Conservation (phyloP, 371 early-diverging fungal species). For the Mortierella sp. region DNA sequence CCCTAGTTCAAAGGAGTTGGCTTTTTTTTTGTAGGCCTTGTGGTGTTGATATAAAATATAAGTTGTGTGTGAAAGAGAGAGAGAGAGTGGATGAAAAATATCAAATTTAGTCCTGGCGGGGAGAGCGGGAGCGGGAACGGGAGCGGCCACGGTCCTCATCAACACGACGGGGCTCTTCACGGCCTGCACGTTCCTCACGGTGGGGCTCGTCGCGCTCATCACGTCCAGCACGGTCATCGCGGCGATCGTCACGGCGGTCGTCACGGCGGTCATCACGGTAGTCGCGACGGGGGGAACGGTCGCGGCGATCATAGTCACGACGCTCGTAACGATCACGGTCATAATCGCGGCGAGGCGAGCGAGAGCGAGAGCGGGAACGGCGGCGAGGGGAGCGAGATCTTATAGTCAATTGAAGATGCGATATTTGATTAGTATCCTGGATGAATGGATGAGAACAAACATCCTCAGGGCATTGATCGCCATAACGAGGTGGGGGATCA, state of each 20-base stretch:
- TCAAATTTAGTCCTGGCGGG: constrained; percentile 28
- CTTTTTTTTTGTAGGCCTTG: not conserved
- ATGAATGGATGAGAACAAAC: not conserved
- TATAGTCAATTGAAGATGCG: not conserved
- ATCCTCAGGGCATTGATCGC: not conserved
- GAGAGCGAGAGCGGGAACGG: constrained; percentile 61
- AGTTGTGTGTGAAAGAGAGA: not conserved
- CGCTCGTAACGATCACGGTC: constrained; percentile 43
- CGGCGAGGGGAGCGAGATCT: constrained; percentile 56
- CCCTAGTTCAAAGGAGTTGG: not conserved
- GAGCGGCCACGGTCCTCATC: not conserved
- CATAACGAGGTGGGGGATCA: not conserved
- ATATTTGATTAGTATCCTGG: not conserved
- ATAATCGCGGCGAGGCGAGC: constrained; percentile 58
- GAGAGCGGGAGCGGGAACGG: constrained; percentile 31
- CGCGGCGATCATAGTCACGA: constrained; percentile 36
- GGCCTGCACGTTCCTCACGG: constrained; percentile 20
- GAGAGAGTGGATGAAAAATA: not conserved
- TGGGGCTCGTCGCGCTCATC: constrained; percentile 15
- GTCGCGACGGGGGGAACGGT: constrained; percentile 19
- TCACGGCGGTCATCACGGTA: constrained; percentile 23
- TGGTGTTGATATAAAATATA: not conserved
- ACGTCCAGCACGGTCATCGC: constrained; percentile 11
- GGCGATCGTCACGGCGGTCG: constrained; percentile 15
- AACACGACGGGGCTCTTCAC: constrained; percentile 1